Evolutionary conservation across 139 green algal genomes (phyloP).

Genomic region (Mesotaenium endlicherianum): DNA sequence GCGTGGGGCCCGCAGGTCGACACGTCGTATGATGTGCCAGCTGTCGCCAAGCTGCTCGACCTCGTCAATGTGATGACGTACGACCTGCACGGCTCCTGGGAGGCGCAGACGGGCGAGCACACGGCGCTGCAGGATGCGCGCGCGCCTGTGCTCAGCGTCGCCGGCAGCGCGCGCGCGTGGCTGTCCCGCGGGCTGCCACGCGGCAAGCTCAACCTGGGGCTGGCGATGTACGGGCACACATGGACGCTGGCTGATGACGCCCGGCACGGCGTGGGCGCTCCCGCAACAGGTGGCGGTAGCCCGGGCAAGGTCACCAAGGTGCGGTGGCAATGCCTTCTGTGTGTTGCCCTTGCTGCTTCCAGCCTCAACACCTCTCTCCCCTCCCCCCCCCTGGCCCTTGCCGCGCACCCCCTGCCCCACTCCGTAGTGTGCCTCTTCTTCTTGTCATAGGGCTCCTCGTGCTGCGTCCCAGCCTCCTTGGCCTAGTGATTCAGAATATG

Average conservation of each 20-base stretch:
- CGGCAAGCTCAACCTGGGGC: constrained; percentile 14
- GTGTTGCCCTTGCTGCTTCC: too few relatives aligned
- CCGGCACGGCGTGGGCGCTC: constrained; percentile 1
- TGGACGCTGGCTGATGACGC: not conserved
- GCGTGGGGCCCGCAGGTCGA: not conserved
- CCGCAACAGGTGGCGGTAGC: not conserved
- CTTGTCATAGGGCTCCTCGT: too few relatives aligned
- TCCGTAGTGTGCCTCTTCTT: too few relatives aligned
- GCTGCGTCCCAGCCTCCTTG: too few relatives aligned
- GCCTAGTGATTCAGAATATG: too few relatives aligned
- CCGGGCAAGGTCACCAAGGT: not conserved
- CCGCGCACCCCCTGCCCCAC: too few relatives aligned
- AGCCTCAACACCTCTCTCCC: too few relatives aligned
- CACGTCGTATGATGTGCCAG: not conserved
- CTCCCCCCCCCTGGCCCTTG: too few relatives aligned
- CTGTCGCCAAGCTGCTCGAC: not conserved
- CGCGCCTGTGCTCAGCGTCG: not conserved
- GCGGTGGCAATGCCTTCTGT: too few relatives aligned
- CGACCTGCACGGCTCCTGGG: constrained; percentile 22
- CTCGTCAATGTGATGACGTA: constrained; percentile 23
- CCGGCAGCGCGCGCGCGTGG: not conserved
- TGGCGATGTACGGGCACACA: constrained; percentile 12
- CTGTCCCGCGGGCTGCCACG: not conserved
- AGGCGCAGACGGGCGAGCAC: constrained; percentile 4
- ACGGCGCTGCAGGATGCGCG: not conserved